Evolutionary conservation across 116 monocot species (phyloP), one percentile per base, ranked within the genome.

Genomic region (Zostera marina): DNA sequence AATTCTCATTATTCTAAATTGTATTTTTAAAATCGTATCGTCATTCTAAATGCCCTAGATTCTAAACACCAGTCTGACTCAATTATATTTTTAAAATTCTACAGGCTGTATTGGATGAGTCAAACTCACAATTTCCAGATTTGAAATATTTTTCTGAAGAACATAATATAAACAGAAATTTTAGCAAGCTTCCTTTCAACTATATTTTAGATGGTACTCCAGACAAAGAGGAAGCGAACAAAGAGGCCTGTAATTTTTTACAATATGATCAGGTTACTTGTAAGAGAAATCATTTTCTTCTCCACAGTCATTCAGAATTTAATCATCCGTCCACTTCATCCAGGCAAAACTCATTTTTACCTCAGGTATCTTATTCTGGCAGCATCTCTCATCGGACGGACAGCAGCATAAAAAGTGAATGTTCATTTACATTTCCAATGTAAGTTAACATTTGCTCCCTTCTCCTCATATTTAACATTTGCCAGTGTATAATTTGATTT

Each of bases 351-450:
- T 32, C 59, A 10, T 73, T 67, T 22, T 81, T 78, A 8, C 76
- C 76, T 7, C 79, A 66, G 20, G 69, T 90, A 59, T 78, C 73
- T 23, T 76, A 70, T 58, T 84, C 90, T 44, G 90, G 78, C 42
- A 84, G 60, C 74, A 78, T 81, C 42, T 90, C 90, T 53, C 69
- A 74, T 68, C 84, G 76, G 13, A 84, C 90, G 3, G 90, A 84
- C 24, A 79, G 81, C 54, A 79, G 81, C 69, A 79, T 74, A 5
- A 84, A 81, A 17, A 90, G 90, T 56, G 69, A 68, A 16, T 74
- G 72, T 23, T 90, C 90, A 23, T 90, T 90, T 58, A 84, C 90
- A 16, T 90, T 90, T 71, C 90, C 90, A 4, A 45, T 84, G 90
- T 90, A 79, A 81, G 90, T 51, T 32, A 32, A 0, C 5, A 32